Base-by-base conservation (phyloP, 2,329 filamentous ascomycete genomes). In the Fusarium xylarioides region DNA sequence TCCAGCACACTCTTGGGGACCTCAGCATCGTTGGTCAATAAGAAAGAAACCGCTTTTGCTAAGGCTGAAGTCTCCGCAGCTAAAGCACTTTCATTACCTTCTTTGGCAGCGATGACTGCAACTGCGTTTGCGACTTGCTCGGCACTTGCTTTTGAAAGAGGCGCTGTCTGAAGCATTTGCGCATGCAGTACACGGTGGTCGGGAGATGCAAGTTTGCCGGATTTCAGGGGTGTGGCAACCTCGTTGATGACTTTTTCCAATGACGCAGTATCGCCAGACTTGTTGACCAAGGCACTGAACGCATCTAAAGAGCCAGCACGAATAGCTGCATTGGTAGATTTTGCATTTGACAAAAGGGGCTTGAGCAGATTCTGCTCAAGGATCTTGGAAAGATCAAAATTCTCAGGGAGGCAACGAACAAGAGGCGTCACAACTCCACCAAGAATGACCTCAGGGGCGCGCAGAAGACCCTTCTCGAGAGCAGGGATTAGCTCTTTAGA, bases 391-490 rank as follows among this genome's bases (percentile, higher is more conserved):
- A 98, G 86, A 77, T 99, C 95, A 75, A 96, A 87, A 11, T 85
- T 84, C 34, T 84, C 79, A 3, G 94, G 91, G 11, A 99, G 84
- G 34, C 93, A 90, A 14, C 86, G 82, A 66, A 97, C 86, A 50
- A 98, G 86, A 18, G 92, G 90, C 11, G 91, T 89, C 55, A 98
- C 84, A 30, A 98, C 86, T 71, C 94, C 92, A 75, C 92, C 91
- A 34, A 98, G 85, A 19, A 97, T 91, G 47, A 98, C 91, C 82
- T 99, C 96, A 2, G 96, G 97, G 12, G 95, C 92, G 79, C 97
- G 90, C 50, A 99, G 84, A 62, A 99, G 87, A 11, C 93, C 91
- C 83, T 97, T 98, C 79, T 99, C 96, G 19, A 98, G 85, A 1
- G 94, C 86, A 14, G 95, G 94, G 30, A 97, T 86, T 37, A 98